Conservation (phyloP, 257 asterid species). For the Rauvolfia tetraphylla region DNA sequence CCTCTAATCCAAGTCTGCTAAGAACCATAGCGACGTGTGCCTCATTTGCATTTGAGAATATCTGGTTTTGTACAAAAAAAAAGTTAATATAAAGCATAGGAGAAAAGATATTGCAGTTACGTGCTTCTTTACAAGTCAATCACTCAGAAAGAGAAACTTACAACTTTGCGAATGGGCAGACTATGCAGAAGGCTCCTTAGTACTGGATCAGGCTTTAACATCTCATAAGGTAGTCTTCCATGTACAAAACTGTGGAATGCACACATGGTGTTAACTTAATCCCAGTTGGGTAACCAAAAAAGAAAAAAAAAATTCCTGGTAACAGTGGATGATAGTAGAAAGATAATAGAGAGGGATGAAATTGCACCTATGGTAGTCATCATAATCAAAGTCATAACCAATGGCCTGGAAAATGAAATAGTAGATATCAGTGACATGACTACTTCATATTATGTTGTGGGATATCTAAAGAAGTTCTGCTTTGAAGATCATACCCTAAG, state of each 20-base stretch:
- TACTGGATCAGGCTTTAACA: slow-evolving; percentile 63
- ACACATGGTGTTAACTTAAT: no score
- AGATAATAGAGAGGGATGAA: slow-evolving; percentile 4
- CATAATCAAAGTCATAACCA: slow-evolving; percentile 75
- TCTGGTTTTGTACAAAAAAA: slow-evolving; percentile 34
- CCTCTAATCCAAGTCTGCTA: slow-evolving; percentile 76
- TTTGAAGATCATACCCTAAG: slow-evolving; percentile 47
- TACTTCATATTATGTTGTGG: background rate
- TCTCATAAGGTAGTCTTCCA: slow-evolving; percentile 82
- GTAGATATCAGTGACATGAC: background rate
- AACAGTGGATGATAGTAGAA: slow-evolving; percentile 4
- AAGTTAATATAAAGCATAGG: slow-evolving; percentile 11
- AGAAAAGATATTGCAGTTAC: background rate
- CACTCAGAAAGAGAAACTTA: slow-evolving; percentile 28
- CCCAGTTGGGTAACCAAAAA: no score
- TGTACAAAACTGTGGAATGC: slow-evolving; percentile 59
- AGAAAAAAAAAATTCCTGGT: background rate
- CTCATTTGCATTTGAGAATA: slow-evolving; percentile 87
- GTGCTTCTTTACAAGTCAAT: background rate
- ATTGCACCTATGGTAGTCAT: slow-evolving; percentile 72
- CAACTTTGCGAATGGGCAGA: slow-evolving; percentile 75
- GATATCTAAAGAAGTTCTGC: background rate
- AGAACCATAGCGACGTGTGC: slow-evolving; percentile 80
- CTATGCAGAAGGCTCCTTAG: slow-evolving; percentile 57
- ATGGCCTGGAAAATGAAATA: slow-evolving; percentile 46